These are phyloP conservation scores for Ceratocystis papillata DNA, from an alignment of 2,329 filamentous ascomycete genomes.

Conservation along the genomic window DNA sequence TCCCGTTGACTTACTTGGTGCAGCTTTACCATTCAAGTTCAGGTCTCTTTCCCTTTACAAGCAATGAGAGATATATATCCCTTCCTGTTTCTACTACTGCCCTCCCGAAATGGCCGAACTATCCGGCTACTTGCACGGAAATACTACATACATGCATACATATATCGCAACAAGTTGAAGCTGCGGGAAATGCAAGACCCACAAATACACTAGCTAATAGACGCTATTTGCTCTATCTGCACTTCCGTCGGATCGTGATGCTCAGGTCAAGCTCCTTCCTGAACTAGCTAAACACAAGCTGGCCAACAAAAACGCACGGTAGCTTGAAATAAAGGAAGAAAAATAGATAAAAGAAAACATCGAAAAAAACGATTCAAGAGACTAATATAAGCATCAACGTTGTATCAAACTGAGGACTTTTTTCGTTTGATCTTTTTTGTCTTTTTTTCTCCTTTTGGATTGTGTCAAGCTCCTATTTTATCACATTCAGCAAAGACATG, in stretches of 20 bases:
- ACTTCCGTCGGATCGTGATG: not conserved
- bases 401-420: not conserved
- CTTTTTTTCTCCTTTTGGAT: not conserved
- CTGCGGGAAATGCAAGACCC: not conserved
- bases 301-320: not conserved
- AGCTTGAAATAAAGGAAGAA: not conserved
- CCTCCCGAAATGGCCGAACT: not conserved
- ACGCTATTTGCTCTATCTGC: not conserved
- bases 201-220: not conserved
- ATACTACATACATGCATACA: conserved; percentile 1
- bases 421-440: not conserved
- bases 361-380: not conserved
- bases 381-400: not conserved
- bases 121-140: conserved; percentile 2
- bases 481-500: conserved; percentile 3
- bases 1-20: too few relatives aligned
- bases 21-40: not conserved
- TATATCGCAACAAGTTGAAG: not conserved
- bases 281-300: not conserved
- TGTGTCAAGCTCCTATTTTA: not conserved
- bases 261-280: not conserved
- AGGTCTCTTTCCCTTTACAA: not conserved
- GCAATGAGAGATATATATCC: not conserved
- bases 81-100: not conserved
- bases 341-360: not conserved